Percentiles rank a stretch among this genome's conserved stretches.
Conservation (phyloP, 2,329 filamentous ascomycete genomes). For the Neonectria neomacrospora region DNA sequence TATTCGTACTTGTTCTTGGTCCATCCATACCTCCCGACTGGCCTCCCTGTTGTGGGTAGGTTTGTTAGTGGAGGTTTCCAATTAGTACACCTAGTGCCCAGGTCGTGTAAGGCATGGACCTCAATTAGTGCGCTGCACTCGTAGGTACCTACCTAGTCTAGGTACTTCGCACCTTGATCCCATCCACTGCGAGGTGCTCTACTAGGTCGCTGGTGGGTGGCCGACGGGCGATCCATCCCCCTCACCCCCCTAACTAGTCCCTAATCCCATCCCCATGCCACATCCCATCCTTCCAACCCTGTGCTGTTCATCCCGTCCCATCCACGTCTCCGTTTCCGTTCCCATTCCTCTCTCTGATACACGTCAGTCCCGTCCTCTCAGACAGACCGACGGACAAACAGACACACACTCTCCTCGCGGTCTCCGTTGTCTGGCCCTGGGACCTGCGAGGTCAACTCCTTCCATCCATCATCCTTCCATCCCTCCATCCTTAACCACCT, state of each 20-base stretch:
- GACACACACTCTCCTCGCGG: slow-evolving; percentile 25
- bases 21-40: slow-evolving; percentile 1
- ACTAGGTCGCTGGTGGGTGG: slow-evolving; percentile 30
- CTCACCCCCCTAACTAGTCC: slow-evolving; percentile 17
- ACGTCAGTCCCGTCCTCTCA: slow-evolving; percentile 9
- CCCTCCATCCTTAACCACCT: slow-evolving; percentile 26
- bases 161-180: slow-evolving; percentile 13
- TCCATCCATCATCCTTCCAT: slow-evolving; percentile 23
- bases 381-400: not conserved
- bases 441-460: slow-evolving; percentile 20
- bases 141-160: not conserved
- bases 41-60: slow-evolving; percentile 8
- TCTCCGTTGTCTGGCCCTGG: slow-evolving; percentile 32
- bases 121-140: slow-evolving; percentile 6
- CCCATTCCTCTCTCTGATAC: slow-evolving; percentile 33
- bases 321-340: slow-evolving; percentile 39
- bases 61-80: slow-evolving; percentile 23
- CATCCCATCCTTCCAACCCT: slow-evolving; percentile 15
- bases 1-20: not conserved
- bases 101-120: slow-evolving; percentile 11
- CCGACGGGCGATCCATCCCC: slow-evolving; percentile 27
- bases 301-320: slow-evolving; percentile 39
- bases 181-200: slow-evolving; percentile 32
- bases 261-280: slow-evolving; percentile 28
- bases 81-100: slow-evolving; percentile 8